phyloP scores from a whole-genome alignment of 495 filamentous ascomycete genomes.

The Pseudevernia furfuracea region DNA sequence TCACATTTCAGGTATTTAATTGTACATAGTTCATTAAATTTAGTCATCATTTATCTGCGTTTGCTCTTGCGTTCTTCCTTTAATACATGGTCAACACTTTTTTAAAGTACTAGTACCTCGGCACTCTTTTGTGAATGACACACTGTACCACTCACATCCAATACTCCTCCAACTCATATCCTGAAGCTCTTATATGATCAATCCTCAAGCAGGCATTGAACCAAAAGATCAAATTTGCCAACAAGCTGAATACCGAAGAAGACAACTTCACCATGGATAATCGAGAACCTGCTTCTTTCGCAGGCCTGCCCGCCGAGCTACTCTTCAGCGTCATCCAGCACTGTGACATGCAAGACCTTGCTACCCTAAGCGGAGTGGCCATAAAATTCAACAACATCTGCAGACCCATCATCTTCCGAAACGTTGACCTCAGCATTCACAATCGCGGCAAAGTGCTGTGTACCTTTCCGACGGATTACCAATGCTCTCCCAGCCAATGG shows the following conservation, averaged over 20 bases:
- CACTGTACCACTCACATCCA: too few relatives aligned
- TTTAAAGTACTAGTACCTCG: neutral
- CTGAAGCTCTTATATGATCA: too few relatives aligned
- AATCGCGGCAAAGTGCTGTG: neutral
- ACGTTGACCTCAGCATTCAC: slow-evolving; percentile 14
- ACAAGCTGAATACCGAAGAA: neutral
- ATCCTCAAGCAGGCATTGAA: too few relatives aligned
- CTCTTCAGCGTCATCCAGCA: neutral
- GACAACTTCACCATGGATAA: neutral
- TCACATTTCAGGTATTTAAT: too few relatives aligned
- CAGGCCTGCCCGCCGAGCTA: neutral
- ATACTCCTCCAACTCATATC: too few relatives aligned
- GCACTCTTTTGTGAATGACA: neutral
- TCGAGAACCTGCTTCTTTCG: neutral
- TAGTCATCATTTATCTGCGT: too few relatives aligned
- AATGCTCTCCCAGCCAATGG: neutral
- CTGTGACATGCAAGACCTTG: neutral
- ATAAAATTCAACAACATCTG: neutral
- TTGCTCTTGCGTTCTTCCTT: too few relatives aligned
- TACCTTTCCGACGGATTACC: neutral
- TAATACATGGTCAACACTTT: neutral
- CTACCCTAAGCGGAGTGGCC: neutral
- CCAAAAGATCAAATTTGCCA: neutral
- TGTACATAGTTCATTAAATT: too few relatives aligned
- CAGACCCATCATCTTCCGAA: slow-evolving; percentile 10